Conservation (phyloP, 2,329 filamentous ascomycete genomes). For the Fusarium chaquense region DNA sequence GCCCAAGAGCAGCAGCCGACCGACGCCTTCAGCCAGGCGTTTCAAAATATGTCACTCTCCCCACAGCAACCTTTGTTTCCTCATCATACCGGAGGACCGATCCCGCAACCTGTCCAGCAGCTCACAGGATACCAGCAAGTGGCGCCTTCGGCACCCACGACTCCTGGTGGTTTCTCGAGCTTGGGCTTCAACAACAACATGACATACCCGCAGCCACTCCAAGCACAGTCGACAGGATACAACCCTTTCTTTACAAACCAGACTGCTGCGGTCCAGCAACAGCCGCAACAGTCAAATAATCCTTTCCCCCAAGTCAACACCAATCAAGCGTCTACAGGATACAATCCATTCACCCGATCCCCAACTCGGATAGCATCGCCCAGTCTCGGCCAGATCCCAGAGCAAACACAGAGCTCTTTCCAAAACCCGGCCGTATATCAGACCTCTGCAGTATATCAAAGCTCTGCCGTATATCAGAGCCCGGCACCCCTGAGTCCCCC, state of each 20-base stretch:
- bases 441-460: conserved; percentile 51
- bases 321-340: conserved; percentile 50
- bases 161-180: conserved; percentile 55
- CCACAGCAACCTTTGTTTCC: conserved; percentile 74
- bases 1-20: conserved; percentile 50
- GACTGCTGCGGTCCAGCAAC: conserved; percentile 50
- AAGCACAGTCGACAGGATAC: conserved; percentile 58
- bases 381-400: conserved; percentile 64
- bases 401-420: conserved; percentile 62
- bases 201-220: conserved; percentile 57
- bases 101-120: conserved; percentile 55
- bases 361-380: conserved; percentile 65
- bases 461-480: conserved; percentile 52
- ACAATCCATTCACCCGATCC: conserved; percentile 64
- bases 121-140: conserved; percentile 60
- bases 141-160: conserved; percentile 58
- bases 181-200: conserved; percentile 59
- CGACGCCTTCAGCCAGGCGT: conserved; percentile 71
- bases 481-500: conserved; percentile 43
- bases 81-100: conserved; percentile 76
- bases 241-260: conserved; percentile 65
- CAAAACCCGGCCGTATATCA: conserved; percentile 50
- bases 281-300: conserved; percentile 51
- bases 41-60: conserved; percentile 80
- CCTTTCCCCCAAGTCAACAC: conserved; percentile 56